These are phyloP conservation scores for Yamadazyma mexicana DNA, from an alignment of 1,139 yeast species.

Conservation along the genomic window DNA sequence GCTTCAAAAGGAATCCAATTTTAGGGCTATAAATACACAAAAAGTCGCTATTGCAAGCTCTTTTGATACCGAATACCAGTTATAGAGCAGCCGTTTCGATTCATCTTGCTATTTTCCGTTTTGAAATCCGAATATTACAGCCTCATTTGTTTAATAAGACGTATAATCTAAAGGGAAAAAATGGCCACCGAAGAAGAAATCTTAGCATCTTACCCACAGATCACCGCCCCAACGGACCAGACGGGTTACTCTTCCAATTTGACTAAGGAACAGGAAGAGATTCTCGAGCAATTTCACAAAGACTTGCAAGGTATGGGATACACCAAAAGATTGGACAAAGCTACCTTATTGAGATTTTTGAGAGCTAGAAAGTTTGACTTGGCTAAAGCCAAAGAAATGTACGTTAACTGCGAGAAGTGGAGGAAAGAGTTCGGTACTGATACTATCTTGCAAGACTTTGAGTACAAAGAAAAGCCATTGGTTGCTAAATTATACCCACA, in stretches of 20 bases:
- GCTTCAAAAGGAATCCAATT: too few species aligned
- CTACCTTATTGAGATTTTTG: constrained; percentile 84
- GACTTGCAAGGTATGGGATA: constrained; percentile 65
- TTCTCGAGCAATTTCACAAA: constrained; percentile 58
- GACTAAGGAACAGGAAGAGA: constrained; percentile 64
- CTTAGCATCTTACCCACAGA: constrained; percentile 65
- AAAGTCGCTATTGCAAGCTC: too few species aligned
- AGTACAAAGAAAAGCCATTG: constrained; percentile 83
- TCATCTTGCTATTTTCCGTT: too few species aligned
- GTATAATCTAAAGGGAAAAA: too few species aligned
- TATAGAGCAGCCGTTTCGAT: too few species aligned
- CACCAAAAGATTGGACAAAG: constrained; percentile 78
- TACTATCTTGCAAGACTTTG: constrained; percentile 82
- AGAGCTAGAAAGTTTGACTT: constrained; percentile 95
- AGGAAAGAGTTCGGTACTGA: constrained; percentile 83
- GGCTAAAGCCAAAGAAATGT: constrained; percentile 79
- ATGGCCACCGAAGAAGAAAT: constrained; percentile 25
- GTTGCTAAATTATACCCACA: constrained; percentile 93
- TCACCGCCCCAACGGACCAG: constrained; percentile 54
- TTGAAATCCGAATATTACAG: too few species aligned
- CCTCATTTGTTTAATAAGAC: too few species aligned
- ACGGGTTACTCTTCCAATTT: constrained; percentile 85
- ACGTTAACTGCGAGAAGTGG: constrained; percentile 86
- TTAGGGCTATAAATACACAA: too few species aligned
- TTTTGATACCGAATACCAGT: too few species aligned